Evolutionary conservation across 371 early-diverging fungal species (phyloP).

Genomic region (Dinochytrium kinnereticum): DNA sequence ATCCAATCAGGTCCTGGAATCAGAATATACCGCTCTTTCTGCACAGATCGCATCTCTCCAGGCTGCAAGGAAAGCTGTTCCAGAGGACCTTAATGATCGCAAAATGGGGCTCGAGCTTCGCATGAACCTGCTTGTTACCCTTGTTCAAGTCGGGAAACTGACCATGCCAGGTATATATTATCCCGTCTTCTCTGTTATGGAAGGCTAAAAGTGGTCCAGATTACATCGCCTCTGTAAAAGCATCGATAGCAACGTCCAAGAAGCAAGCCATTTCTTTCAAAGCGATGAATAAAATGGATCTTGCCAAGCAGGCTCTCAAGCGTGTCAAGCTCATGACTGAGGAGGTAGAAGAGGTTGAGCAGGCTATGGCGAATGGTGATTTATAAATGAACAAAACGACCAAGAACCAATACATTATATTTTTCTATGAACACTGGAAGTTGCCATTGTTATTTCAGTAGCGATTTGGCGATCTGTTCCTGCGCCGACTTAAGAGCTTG

Average conservation of each 20-base stretch:
- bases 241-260: conserved; percentile 69
- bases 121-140: conserved; percentile 78
- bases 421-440: too few relatives aligned
- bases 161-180: conserved; percentile 66
- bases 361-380: conserved; percentile 38
- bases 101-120: conserved; percentile 75
- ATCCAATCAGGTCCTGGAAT: conserved; percentile 79
- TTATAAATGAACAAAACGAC: too few relatives aligned
- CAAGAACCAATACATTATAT: too few relatives aligned
- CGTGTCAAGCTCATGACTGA: conserved; percentile 79
- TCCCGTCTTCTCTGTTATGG: neutral
- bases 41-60: conserved; percentile 56
- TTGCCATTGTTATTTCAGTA: conserved; percentile 58
- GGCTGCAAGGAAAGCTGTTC: conserved; percentile 46
- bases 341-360: conserved; percentile 80
- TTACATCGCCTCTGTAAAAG: conserved; percentile 45
- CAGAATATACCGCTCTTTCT: conserved; percentile 64
- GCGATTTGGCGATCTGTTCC: conserved; percentile 81
- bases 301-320: conserved; percentile 70
- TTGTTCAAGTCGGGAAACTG: conserved; percentile 76
- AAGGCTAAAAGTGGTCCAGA: neutral
- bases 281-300: conserved; percentile 62
- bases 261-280: conserved; percentile 75
- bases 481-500: conserved; percentile 90
- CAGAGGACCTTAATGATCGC: conserved; percentile 70